Base-by-base conservation (phyloP, 805 yeast species). In the Candida qinlingensis region DNA sequence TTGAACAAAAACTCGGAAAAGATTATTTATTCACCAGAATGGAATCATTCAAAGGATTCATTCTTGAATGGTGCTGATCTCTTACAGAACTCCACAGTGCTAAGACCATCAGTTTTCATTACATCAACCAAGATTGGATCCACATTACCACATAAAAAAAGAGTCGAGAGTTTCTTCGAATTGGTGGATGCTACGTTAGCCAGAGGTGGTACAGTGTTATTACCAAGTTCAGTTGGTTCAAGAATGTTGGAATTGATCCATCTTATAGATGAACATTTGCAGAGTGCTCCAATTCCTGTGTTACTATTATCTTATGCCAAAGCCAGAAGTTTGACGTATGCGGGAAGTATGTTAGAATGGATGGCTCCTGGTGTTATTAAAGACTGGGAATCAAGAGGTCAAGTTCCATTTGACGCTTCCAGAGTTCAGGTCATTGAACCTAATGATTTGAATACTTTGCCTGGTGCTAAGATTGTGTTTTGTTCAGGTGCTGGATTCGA, bases 261-360 rank as follows among this genome's bases (percentile, higher is more conserved):
- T 44, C 63, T 86, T 40, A 72, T 88, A n/a, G 95, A 87, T 59
- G 80, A 79, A 30, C 85, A 79, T 58, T 69, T 87, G 52, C 57
- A 58, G 51, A 48, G 61, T 47, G 61, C 65, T 5, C 72, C 73
- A 34, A 76, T 83, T 10, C 96, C 96, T 0, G 81, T 94, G 8
- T 70, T 87, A 34, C 74, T 89, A 49, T 68, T 87, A n/a, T 81
- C 96, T 4, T 83, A 81, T 57, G 82, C 90, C 0, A 95, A 94
- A 28, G 80, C 89, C 4, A 81, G 92, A 59, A 75, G 85, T 4
- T 65, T 94, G 48, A 77, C 85, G 28, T 88, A 86, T 61, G 96
- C 97, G 0, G 79, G 88, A 11, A 85, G 90, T 48, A 86, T 94
- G 84, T 68, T 92, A 30, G 99, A 94, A 69, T 94, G 98, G 98